Evolutionary conservation across 768 basidiomycete genomes (phyloP).

Genomic region (Mycena vitilis): DNA sequence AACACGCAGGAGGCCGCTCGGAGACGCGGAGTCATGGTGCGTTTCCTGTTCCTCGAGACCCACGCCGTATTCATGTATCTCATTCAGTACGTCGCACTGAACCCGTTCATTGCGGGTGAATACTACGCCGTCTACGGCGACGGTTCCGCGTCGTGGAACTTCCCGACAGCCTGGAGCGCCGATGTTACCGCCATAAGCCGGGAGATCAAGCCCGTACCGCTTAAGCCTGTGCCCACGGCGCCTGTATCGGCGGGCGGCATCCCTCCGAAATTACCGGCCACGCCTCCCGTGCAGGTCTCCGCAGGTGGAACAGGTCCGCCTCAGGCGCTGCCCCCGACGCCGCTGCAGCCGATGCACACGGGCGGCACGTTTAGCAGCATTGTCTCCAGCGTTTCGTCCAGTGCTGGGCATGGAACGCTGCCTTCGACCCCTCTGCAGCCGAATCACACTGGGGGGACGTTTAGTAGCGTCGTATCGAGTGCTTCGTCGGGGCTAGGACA

Average conservation of each 20-base stretch:
- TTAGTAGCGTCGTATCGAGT: too few species aligned
- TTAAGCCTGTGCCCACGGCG: background rate
- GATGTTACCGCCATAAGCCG: conserved; percentile 24
- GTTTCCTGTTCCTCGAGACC: background rate
- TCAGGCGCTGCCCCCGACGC: background rate
- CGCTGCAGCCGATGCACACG: too few species aligned
- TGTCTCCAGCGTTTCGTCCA: too few species aligned
- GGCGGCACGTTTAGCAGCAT: too few species aligned
- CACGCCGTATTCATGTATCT: background rate
- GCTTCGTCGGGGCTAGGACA: too few species aligned
- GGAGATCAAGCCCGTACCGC: conserved; percentile 3
- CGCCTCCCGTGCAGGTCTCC: background rate
- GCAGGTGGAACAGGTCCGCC: background rate
- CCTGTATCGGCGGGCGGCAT: background rate
- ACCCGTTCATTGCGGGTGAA: conserved; percentile 23
- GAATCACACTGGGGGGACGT: too few species aligned
- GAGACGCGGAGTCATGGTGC: conserved; percentile 23
- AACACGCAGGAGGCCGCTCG: conserved; percentile 9
- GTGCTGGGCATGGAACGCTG: too few species aligned
- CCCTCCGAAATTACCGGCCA: background rate
- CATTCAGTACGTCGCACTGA: conserved; percentile 26
- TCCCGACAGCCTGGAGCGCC: conserved; percentile 19
- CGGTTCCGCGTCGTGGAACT: conserved; percentile 18
- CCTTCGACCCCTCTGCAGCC: too few species aligned
- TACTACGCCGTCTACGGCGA: conserved; percentile 28